Percentiles rank a stretch among this genome's conserved stretches.
Conservation (phyloP, 2,329 filamentous ascomycete species). For the Zopfia rhizophila region DNA sequence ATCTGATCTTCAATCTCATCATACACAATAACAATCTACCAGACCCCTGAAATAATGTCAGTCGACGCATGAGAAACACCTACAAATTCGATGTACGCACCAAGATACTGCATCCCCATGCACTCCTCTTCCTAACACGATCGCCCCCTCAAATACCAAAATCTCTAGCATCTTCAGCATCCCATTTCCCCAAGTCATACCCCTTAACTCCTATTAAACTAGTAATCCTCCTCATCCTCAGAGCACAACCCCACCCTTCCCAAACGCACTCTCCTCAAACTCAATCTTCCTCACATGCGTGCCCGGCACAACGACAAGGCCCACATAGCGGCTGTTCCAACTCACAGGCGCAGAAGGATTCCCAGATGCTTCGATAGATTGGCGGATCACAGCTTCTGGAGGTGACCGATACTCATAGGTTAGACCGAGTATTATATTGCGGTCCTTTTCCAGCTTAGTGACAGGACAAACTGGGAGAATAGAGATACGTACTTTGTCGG, state of each 20-base stretch:
- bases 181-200: too few species aligned
- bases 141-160: too few species aligned
- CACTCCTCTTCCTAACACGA: too few species aligned
- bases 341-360: constrained; percentile 66
- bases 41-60: too few species aligned
- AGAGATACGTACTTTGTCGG: constrained; percentile 75
- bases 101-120: too few species aligned
- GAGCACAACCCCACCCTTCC: constrained; percentile 11
- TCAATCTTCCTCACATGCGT: constrained; percentile 88
- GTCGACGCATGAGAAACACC: too few species aligned
- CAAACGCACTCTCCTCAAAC: constrained; percentile 70
- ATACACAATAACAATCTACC: too few species aligned
- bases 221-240: too few species aligned
- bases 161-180: too few species aligned
- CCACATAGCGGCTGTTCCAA: constrained; percentile 87
- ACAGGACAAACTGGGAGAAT: constrained; percentile 24
- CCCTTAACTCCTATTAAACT: too few species aligned
- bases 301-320: constrained; percentile 89
- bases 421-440: constrained; percentile 85
- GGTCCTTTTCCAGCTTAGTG: constrained; percentile 67
- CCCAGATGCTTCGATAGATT: constrained; percentile 41
- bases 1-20: too few species aligned
- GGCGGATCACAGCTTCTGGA: constrained; percentile 54
- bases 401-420: constrained; percentile 92
- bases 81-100: too few species aligned